A percentile compares a stretch with the other conserved stretches of the same genome.
Evolutionary conservation across 139 green algal species (phyloP).

Genomic region (Asterochloris sp.): DNA sequence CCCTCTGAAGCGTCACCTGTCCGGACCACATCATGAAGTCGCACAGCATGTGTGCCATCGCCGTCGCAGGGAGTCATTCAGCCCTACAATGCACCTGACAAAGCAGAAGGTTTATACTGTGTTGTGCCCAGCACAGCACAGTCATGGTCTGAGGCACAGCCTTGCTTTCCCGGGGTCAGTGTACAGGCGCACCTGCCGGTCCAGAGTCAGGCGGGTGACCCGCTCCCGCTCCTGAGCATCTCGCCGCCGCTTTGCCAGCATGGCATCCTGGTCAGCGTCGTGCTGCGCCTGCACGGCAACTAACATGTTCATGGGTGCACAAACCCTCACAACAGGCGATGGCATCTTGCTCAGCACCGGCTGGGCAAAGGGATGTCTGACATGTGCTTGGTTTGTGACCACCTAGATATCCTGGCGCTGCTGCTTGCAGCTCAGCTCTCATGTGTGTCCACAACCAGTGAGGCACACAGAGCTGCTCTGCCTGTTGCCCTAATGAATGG

Average conservation of each 20-base stretch:
- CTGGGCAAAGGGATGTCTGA: background rate
- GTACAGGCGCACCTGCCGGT: conserved; percentile 1
- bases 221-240: conserved; percentile 5
- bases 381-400: background rate
- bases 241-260: background rate
- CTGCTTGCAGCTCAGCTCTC: background rate
- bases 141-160: no score
- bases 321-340: background rate
- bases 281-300: background rate
- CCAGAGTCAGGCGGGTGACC: background rate
- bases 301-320: no score
- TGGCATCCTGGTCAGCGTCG: conserved; percentile 4
- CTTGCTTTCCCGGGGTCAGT: background rate
- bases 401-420: background rate
- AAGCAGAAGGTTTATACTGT: no score
- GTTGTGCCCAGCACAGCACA: no score
- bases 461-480: background rate
- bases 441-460: background rate
- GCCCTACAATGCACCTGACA: no score
- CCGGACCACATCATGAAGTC: background rate
- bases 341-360: conserved; percentile 2
- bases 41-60: background rate
- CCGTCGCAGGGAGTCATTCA: background rate
- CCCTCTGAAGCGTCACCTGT: no score
- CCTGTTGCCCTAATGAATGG: no score